Base-by-base conservation (phyloP, 805 yeast species). In the Diddensiella caesifluorescens region DNA sequence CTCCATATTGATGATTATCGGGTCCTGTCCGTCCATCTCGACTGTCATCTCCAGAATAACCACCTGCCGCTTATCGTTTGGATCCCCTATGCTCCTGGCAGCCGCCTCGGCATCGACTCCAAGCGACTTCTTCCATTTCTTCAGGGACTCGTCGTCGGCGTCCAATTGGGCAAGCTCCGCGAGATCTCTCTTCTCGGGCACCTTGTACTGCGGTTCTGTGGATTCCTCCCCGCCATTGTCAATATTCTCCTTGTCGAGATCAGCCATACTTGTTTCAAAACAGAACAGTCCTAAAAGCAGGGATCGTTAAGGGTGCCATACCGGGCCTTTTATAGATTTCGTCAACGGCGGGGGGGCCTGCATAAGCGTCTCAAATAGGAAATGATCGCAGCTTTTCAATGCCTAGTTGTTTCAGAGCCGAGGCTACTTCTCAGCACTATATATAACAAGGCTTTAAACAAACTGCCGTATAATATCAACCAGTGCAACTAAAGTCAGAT, bases 121-220 rank as follows among this genome's bases (percentile, higher is more conserved):
- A 23, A 88, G 67, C 1, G 95, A 83, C 44, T 79, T 84, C 62
- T 89, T 89, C 97, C 97, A 88, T 62, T 84, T 85, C 48, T 82
- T 84, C 49, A 88, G 70, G 13, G 94, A 82, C 63, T 86, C 95
- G 60, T 88, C 97, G 53, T 87, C 83, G 9, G 90, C 90, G 59
- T 88, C 97, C 51, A 88, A 65, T 43, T 80, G 73, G 42, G 80
- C 77, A 63, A 88, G 88, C 59, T 88, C 95, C 32, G 76, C 87
- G 31, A 88, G 73, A 13, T 94, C 82, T 58, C 87, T 87, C 67
- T 88, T 75, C 15, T 66, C 73, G 3, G 77, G 74, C 18, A 77
- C 79, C 40, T 69, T 73, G 68, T 81, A 83, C 29, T 40, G 33
- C 22, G 39, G 35, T 22, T 32, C 26, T 10, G 21, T 20, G n/a